Percentiles rank a stretch among this genome's conserved stretches.
Conservation (phyloP, 1,284 basidiomycete species). For the Pyrrhoderma lamaoense region DNA sequence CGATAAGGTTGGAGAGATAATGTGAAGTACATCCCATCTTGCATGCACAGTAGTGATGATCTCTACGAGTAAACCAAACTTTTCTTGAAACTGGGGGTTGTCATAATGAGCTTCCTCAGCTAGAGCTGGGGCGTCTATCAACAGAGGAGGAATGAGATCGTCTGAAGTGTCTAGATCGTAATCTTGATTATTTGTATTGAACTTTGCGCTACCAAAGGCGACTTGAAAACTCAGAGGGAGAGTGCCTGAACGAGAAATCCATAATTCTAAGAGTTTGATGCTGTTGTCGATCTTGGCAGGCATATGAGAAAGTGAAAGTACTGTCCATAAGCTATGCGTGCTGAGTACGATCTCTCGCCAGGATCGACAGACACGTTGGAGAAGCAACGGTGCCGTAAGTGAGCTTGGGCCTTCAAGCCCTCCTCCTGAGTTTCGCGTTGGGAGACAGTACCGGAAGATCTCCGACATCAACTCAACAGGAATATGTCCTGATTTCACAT, state of each 20-base stretch:
- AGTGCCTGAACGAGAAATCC: conserved; percentile 3
- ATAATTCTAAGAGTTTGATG: neutral
- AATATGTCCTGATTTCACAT: neutral
- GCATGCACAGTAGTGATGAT: neutral
- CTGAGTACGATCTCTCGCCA: conserved; percentile 10
- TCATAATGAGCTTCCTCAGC: neutral
- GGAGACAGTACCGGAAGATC: conserved; percentile 10
- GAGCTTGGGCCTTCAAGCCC: neutral
- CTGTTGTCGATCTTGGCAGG: neutral
- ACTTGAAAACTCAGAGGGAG: conserved; percentile 4
- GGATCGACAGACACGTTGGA: conserved; percentile 6
- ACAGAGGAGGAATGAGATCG: too few species aligned
- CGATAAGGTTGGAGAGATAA: conserved; percentile 1
- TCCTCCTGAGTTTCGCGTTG: neutral
- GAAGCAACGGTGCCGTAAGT: conserved; percentile 1
- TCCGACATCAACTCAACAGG: conserved; percentile 10
- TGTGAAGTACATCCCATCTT: conserved; percentile 8
- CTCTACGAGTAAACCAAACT: neutral
- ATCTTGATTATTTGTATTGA: neutral
- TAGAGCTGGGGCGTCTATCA: too few species aligned
- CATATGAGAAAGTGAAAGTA: neutral
- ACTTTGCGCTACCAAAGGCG: neutral
- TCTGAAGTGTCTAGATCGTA: neutral
- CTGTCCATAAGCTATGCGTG: conserved; percentile 9
- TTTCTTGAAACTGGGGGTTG: neutral